Evolutionary conservation across 352 stramenopile genomes (phyloP), one percentile per base, ranked within the genome.

Genomic region (Globisporangium ultimum): DNA sequence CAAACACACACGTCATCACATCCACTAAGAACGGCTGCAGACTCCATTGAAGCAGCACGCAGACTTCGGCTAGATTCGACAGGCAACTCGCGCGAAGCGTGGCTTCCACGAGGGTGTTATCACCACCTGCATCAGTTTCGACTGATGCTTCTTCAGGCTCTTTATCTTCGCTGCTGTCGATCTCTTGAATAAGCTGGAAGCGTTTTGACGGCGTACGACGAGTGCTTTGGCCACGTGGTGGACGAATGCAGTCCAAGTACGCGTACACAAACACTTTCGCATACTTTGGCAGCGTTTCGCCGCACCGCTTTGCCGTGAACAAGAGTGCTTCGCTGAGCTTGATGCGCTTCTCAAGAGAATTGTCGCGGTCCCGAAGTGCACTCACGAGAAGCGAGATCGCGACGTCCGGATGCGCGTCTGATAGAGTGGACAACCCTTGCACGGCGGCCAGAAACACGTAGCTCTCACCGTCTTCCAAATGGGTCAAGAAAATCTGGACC

Each of bases 1-100:
- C 86, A 57, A 87, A 86, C 24, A 88, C 80, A 49, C 82, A 92
- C 43, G 71, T 87, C 50, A 95, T 57, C n/a, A 95, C 71, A 48
- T 95, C 82, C 36, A 74, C 49, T 11, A 87, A 57, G 65, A 87
- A 95, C 15, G 80, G 82, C 36, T 85, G 76, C 0, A 95, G 65
- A 17, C 74, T 70, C 80, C 80, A 95, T 48, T 87, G 74, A 11
- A 95, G 67, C 47, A 93, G 59, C 8, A 72, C 80, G 21, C 78
- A 88, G 14, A 95, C 79, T 45, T 95, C 84, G n/a, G 86, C 86
- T 14, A 95, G 66, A 50, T 95, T 95, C n/a, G 86, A 95, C 38
- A 95, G 55, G 62, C 84, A 95, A 50, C 86, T 95, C 20, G 86
- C 84, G 11, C 86, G 82, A 32, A 93, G 62, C 36, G 84, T 95